Evolutionary conservation across 495 filamentous ascomycete genomes (phyloP).

Genomic region (Rhypophila decipiens): DNA sequence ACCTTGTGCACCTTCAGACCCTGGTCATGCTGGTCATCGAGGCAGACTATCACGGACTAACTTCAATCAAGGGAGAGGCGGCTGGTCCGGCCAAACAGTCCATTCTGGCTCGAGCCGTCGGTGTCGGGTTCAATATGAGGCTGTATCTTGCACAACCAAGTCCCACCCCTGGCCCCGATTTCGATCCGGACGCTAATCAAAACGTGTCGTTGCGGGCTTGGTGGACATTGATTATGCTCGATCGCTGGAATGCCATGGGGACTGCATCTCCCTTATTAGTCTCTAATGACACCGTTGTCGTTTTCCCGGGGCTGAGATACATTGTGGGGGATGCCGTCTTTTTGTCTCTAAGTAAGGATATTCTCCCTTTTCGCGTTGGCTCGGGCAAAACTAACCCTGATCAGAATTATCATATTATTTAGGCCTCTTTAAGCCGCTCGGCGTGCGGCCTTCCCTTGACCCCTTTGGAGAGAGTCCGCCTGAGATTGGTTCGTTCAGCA

Average conservation of each 20-base stretch:
- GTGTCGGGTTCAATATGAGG: conserved; percentile 51
- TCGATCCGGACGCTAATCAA: conserved; percentile 63
- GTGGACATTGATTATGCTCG: conserved; percentile 67
- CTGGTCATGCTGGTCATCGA: conserved; percentile 56
- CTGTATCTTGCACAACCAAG: conserved; percentile 38
- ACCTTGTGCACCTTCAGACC: conserved; percentile 58
- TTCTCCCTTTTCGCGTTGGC: not conserved
- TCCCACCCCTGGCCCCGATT: conserved; percentile 15
- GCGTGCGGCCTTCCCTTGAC: conserved; percentile 11
- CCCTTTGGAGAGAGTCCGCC: conserved; percentile 7
- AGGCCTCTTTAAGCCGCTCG: conserved; percentile 23
- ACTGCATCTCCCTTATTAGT: conserved; percentile 54
- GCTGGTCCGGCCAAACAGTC: conserved; percentile 29
- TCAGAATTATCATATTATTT: conserved; percentile 33
- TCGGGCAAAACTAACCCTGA: conserved; percentile 14
- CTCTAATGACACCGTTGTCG: conserved; percentile 53
- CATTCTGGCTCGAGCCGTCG: conserved; percentile 52
- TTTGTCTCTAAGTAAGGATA: conserved; percentile 58
- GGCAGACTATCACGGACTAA: conserved; percentile 42
- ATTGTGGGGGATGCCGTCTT: conserved; percentile 60
- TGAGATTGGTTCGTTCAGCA: conserved; percentile 17
- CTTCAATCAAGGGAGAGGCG: conserved; percentile 23
- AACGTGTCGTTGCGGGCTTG: conserved; percentile 65
- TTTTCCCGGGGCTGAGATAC: conserved; percentile 56
- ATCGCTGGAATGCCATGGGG: conserved; percentile 69